These are phyloP conservation scores for Scorias spongiosa DNA, from an alignment of 2,329 filamentous ascomycete species.

Conservation along the genomic window DNA sequence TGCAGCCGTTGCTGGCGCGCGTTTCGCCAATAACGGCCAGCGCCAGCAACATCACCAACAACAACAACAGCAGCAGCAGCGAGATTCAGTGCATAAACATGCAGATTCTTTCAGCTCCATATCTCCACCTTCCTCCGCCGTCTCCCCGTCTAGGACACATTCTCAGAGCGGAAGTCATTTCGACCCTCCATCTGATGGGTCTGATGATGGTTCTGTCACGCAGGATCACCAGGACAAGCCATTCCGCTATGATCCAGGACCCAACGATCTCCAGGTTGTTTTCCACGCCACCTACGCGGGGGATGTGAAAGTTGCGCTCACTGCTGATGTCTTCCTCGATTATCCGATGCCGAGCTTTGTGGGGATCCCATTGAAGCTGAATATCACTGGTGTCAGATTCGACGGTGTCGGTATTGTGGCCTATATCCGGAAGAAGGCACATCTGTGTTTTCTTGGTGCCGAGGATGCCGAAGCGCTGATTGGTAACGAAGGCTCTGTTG, in stretches of 20 bases:
- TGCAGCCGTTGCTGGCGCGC: constrained; percentile 61
- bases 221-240: constrained; percentile 21
- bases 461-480: constrained; percentile 67
- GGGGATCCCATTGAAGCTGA: constrained; percentile 82
- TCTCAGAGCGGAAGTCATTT: constrained; percentile 9
- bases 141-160: constrained; percentile 26
- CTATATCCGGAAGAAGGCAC: constrained; percentile 73
- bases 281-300: constrained; percentile 83
- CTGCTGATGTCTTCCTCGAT: constrained; percentile 87
- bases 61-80: constrained; percentile 12
- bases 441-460: constrained; percentile 87
- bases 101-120: constrained; percentile 29
- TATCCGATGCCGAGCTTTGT: constrained; percentile 99
- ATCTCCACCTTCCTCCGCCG: constrained; percentile 31
- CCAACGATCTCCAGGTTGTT: constrained; percentile 84
- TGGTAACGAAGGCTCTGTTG: constrained; percentile 23
- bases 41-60: constrained; percentile 13
- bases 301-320: constrained; percentile 73
- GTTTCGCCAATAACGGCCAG: constrained; percentile 31
- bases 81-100: constrained; percentile 10
- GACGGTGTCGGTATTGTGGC: constrained; percentile 88
- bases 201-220: constrained; percentile 7
- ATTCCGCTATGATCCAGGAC: constrained; percentile 53
- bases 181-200: constrained; percentile 9
- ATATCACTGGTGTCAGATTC: constrained; percentile 88